Conservation (phyloP, 495 filamentous ascomycete genomes). For the Cladorrhinum samala region DNA sequence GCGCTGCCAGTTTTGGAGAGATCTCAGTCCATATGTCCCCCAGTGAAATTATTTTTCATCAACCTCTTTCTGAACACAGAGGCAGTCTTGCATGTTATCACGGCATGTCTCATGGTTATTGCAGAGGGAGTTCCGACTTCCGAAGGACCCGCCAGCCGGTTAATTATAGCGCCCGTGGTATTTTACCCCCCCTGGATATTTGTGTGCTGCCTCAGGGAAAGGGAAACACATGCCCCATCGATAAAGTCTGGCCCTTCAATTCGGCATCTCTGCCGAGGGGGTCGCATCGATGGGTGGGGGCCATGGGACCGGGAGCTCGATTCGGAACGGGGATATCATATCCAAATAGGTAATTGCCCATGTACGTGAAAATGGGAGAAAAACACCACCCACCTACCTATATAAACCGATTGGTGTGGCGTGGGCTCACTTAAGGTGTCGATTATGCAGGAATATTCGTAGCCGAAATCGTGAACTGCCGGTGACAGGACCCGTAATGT, state of each 20-base stretch:
- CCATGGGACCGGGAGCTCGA: no score
- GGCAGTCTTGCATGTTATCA: not conserved
- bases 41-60: constrained; percentile 2
- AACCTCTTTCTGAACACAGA: not conserved
- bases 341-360: no score
- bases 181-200: not conserved
- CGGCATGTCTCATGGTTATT: not conserved
- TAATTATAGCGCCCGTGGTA: not conserved
- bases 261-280: not conserved
- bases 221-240: no score
- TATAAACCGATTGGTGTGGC: no score
- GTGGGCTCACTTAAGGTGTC: no score
- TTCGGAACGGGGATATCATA: not conserved
- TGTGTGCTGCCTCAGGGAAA: not conserved
- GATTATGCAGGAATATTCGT: no score
- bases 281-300: not conserved
- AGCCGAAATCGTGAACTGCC: no score
- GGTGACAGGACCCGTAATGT: not conserved
- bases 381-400: no score
- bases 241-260: not conserved
- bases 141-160: not conserved
- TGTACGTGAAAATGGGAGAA: no score
- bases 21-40: constrained; percentile 11
- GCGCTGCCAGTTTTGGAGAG: constrained; percentile 49
- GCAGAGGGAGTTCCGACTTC: not conserved